These are phyloP conservation scores for Leishmania tropica DNA, from an alignment of 208 protist species.

Conservation along the genomic window DNA sequence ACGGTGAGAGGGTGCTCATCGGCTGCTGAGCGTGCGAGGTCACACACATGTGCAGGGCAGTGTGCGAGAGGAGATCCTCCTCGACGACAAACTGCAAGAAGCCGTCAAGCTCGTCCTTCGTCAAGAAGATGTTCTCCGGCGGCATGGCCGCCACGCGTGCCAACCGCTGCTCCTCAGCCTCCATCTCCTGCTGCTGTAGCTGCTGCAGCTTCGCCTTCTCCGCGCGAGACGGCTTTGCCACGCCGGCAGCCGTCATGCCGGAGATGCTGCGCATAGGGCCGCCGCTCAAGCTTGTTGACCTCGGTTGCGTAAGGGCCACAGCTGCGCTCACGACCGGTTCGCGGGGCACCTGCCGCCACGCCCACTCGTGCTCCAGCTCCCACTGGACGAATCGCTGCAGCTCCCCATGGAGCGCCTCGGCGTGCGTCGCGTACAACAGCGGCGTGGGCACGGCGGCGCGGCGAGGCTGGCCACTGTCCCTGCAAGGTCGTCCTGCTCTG, in stretches of 20 bases:
- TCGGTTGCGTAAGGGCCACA: background rate
- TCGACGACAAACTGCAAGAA: constrained; percentile 58
- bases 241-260: constrained; percentile 5
- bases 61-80: constrained; percentile 61
- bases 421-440: constrained; percentile 15
- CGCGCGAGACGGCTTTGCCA: constrained; percentile 38
- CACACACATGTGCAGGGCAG: constrained; percentile 44
- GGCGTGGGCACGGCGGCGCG: background rate
- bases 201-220: constrained; percentile 47
- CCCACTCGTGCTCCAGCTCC: constrained; percentile 63
- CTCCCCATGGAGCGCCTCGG: constrained; percentile 18
- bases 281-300: background rate
- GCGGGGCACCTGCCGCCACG: constrained; percentile 56
- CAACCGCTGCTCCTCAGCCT: constrained; percentile 59
- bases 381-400: constrained; percentile 45
- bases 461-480: background rate
- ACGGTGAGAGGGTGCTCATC: constrained; percentile 3
- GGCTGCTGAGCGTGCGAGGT: constrained; percentile 14
- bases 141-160: constrained; percentile 52
- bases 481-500: constrained; percentile 33
- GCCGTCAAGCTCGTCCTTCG: constrained; percentile 36
- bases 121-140: constrained; percentile 73
- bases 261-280: background rate
- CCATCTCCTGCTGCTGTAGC: constrained; percentile 52
- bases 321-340: constrained; percentile 16